Evolutionary conservation across 1,284 basidiomycete species (phyloP), one percentile per base, ranked within the genome.

Genomic region (Rhodotorula sp.): DNA sequence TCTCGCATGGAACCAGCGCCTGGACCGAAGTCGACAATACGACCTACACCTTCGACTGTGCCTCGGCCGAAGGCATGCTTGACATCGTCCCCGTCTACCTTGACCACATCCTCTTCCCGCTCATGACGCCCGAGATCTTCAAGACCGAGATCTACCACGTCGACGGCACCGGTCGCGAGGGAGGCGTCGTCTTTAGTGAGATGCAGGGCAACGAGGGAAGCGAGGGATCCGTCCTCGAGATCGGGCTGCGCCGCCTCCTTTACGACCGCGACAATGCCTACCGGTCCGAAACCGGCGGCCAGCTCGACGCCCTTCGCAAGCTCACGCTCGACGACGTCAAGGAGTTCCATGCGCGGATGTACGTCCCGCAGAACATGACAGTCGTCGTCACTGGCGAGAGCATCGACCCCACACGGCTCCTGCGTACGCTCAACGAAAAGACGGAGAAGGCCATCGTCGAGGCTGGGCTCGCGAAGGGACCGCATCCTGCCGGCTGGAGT

Each of bases 31-130:
- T 48, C 44, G 67, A 69, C 48, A 63, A 63, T 47, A 66, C 64
- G 44, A 66, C 92, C 13, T 99, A 98, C 80, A 98, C 95, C 0
- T 89, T 96, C 73, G 90, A 91, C 29, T 98, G 95, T 4, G 96
- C 96, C 24, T 95, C 95, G 66, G 89, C 90, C 68, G 91, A 96
- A 78, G 96, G 96, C 1, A 96, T 99, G 79, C 83, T 99, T 52
- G 90, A 94, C 76, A 86, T 99, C 72, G 84, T 99, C 29, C 95
- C 68, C 0, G 89, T 99, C 74, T 99, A 93, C 79, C 85, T 99
- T 52, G 95, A 99, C 81, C 96, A 99, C 80, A 91, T 99, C 74
- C 86, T 99, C 61, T 95, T 96, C 80, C 94, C 96, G 8, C 97
- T 94, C 0, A 87, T 99, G 70, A 94, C 92, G 17, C 86, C 92